A percentile compares a stretch with the other conserved stretches of the same genome.
Conservation (phyloP, 2,329 filamentous ascomycete genomes). For the Penicillium brevicompactum region DNA sequence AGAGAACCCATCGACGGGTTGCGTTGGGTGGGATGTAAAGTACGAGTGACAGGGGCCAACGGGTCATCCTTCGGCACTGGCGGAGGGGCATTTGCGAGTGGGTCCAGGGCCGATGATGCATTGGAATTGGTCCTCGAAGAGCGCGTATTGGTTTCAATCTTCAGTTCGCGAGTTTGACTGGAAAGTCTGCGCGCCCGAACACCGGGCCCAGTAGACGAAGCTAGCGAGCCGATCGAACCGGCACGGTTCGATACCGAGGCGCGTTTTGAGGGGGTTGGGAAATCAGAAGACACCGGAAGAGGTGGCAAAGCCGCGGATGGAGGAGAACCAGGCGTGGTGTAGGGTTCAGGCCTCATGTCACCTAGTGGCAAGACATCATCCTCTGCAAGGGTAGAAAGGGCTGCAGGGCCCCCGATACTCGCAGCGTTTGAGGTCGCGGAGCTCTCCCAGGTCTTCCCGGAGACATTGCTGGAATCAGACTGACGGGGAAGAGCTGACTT, state of each 20-base stretch:
- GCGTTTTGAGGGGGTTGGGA: conserved; percentile 22
- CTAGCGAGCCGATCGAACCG: conserved; percentile 24
- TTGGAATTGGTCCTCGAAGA: conserved; percentile 29
- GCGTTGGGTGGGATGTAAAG: conserved; percentile 31
- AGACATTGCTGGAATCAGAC: conserved; percentile 78
- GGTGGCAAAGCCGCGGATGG: conserved; percentile 44
- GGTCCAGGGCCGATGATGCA: conserved; percentile 28
- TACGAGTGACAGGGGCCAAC: conserved; percentile 17
- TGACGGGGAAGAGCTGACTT: conserved; percentile 73
- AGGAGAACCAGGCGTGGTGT: conserved; percentile 37
- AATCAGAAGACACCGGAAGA: conserved; percentile 49
- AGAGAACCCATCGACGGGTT: conserved; percentile 39
- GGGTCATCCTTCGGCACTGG: conserved; percentile 35
- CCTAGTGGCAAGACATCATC: conserved; percentile 46
- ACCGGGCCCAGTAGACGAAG: conserved; percentile 39
- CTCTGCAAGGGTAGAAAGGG: conserved; percentile 74
- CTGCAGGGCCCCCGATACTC: conserved; percentile 59
- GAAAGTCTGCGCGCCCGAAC: conserved; percentile 79
- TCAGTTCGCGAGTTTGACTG: conserved; percentile 79
- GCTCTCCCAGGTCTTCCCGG: conserved; percentile 78
- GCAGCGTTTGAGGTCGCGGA: conserved; percentile 73
- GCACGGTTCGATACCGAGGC: conserved; percentile 17
- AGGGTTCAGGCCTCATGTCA: conserved; percentile 36
- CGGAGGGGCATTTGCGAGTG: conserved; percentile 25
- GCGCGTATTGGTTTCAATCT: conserved; percentile 73